Evolutionary conservation across 1,139 yeast species (phyloP), one percentile per base, ranked within the genome.

Genomic region (Maudiozyma humilis): DNA sequence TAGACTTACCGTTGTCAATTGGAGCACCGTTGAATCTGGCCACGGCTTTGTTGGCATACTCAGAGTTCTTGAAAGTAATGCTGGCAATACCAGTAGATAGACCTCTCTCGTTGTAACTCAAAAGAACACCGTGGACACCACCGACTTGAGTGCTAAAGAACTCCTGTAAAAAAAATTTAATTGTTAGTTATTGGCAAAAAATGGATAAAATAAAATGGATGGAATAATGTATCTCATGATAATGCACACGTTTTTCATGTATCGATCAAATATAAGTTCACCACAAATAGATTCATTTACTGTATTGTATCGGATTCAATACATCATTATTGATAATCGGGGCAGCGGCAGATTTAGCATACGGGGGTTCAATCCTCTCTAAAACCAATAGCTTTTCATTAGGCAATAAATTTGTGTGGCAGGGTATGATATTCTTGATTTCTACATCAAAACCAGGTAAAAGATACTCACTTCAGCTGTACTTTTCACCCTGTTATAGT

Each of bases 1-100:
- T 82, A 54, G 77, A 68, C 48, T 82, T 76, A 48, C 96, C 96
- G 43, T 82, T 82, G 63, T 91, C 98, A 57, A 91, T 85, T 57
- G 96, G 88, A 33, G 95, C 93, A 57, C 93, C 93, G 65, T 91
- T 85, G 71, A 83, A 91, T 60, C 80, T 80, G 59, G 79, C 79
- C 59, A 85, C 87, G 38, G 96, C 96, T 55, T 67, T 71, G 50
- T 71, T 67, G 42, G 98, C 97, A 62, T 75, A 73, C 50, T 80
- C 79, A 47, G 76, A 67, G 47, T 72, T 70, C 63, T 72, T 78
- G 73, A 91, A 91, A 48, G 82, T 73, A 57, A 91, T 76, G 49
- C 93, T 87, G 49, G 95, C 96, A 69, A 79, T 78, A 66, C 98
- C 98, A 54, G 84, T 84, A 53, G 95, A 87, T 66, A 79, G 80